Evolutionary conservation across 139 green algal species (phyloP), one percentile per base, ranked within the genome.

Genomic region (Mesostigma viride): DNA sequence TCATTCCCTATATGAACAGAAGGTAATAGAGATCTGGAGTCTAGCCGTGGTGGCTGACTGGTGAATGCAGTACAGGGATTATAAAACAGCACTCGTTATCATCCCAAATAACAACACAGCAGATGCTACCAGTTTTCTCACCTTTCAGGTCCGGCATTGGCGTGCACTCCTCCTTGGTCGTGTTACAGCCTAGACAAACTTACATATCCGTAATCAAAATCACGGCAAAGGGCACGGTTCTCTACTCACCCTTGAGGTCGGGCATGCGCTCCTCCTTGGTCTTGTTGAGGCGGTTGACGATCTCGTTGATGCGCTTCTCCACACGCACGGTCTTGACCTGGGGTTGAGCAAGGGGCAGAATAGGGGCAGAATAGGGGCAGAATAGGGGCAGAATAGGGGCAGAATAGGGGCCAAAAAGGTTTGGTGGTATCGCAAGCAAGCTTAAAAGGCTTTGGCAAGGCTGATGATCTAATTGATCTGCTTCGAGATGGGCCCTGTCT

Each of bases 261-360:
- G 87, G 86, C 30, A 87, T 77, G 2, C 65, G 24, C 74, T 96
- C 88, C 67, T 79, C 46, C 65, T 88, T 86, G 2, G 88, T 95
- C 65, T 90, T 91, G 58, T 96, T 94, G 24, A 98, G 75, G 0
- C 88, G 69, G 76, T 98, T 98, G 32, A 98, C 76, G 46, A 96
- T 86, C 1, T 95, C 88, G 70, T 94, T 95, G 27, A 81, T 73
- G 35, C 88, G 86, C 65, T 79, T 82, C 24, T 83, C 74, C 34
- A 95, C 86, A 24, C 71, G 22, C 3, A 74, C 84, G 3, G 76
- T 72, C 48, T 86, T 88, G 3, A 76, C 30, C 44, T 65, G 31
- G 6, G 8, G 22, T n/a, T 22, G 22, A 56, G 22, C 22, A 56
- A 56, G 22, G 22, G n/a, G n/a, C n/a, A n/a, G n/a, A n/a, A n/a